Evolutionary conservation across 2,329 filamentous ascomycete genomes (phyloP), one percentile per base, ranked within the genome.

Genomic region (Arthrobotrys megalospora): DNA sequence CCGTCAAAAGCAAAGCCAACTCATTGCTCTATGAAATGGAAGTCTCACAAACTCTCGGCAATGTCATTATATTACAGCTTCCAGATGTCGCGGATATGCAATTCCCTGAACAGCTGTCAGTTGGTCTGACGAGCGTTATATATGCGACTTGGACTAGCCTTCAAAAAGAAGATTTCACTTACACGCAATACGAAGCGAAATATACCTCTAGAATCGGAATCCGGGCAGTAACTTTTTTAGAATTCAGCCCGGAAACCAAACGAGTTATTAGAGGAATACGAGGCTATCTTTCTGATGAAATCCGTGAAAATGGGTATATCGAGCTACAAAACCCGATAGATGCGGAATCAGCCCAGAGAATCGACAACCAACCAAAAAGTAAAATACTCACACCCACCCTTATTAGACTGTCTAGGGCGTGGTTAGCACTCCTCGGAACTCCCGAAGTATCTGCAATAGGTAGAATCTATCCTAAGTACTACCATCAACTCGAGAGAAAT

Each of bases 371-470:
- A 14, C 10, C 21, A 2, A 52, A 52, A 19, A 6, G 48, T n/a
- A 6, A 32, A 24, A 11, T 52, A 6, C 3, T 14, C 14, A n/a
- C 24, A 5, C 11, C 24, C 24, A 6, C n/a, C 32, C 14, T 6
- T 32, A 7, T 16, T 6, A n/a, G 50, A 6, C 6, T 1, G 11
- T 3, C 19, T 24, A 38, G 36, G 24, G n/a, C 60, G 1, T 69
- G 65, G 65, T 48, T 58, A 2, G 36, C 16, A 24, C 52, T 69
- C 12, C 47, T 48, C 10, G 65, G 65, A 6, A 24, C 43, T 12
- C 21, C 52, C 3, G 65, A 69, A 38, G n/a, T 60, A 21, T 36
- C 52, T n/a, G 50, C 65, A 8, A n/a, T 48, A 7, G 28, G 24
- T 10, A 11, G 12, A 10, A 21, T 69, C 7, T 47, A 28, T 11